Conservation (phyloP, 2,329 filamentous ascomycete species). For the Aspergillus neoniger region DNA sequence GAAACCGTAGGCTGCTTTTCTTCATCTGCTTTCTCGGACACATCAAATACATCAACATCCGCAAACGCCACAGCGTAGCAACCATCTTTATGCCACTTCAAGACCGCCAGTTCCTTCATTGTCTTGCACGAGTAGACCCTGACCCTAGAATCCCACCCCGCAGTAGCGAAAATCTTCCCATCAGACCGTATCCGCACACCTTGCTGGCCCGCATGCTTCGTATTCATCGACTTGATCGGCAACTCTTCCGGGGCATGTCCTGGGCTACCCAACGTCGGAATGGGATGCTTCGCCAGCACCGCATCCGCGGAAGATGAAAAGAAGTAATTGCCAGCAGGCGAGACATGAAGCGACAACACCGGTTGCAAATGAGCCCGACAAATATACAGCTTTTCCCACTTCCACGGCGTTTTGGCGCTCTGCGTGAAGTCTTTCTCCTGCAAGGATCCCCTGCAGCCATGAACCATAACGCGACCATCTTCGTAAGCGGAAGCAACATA, state of each 20-base stretch:
- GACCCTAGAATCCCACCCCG: constrained; percentile 84
- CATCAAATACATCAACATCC: constrained; percentile 30
- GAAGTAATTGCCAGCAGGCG: constrained; percentile 58
- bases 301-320: constrained; percentile 83
- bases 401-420: constrained; percentile 31
- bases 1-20: background rate
- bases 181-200: constrained; percentile 75
- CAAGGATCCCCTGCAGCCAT: constrained; percentile 51
- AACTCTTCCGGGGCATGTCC: constrained; percentile 29
- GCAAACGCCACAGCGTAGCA: constrained; percentile 81
- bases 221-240: constrained; percentile 66
- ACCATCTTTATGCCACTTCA: constrained; percentile 92
- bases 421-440: constrained; percentile 35
- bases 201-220: constrained; percentile 90
- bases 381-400: constrained; percentile 62
- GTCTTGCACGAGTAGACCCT: constrained; percentile 79
- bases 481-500: constrained; percentile 79
- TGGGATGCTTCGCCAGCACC: constrained; percentile 72
- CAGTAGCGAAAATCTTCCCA: constrained; percentile 80
- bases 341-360: constrained; percentile 70
- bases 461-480: constrained; percentile 73
- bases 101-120: constrained; percentile 82
- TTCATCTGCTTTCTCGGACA: background rate
- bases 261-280: constrained; percentile 45
- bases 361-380: constrained; percentile 75